phyloP scores from a whole-genome alignment of 2,329 filamentous ascomycete genomes.

The Pestalotiopsis sp. region DNA sequence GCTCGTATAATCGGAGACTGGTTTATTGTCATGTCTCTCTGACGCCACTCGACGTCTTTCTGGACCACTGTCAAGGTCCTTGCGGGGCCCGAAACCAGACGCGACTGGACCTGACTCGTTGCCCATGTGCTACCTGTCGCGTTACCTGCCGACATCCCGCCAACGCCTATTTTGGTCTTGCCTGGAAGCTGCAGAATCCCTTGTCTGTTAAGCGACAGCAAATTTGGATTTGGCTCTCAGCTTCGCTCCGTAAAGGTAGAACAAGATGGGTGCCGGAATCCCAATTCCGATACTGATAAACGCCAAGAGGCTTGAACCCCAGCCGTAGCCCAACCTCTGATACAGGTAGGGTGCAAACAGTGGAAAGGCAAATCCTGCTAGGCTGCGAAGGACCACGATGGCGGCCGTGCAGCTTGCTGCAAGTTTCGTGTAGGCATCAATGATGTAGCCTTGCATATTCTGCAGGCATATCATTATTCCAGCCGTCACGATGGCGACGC shows the following conservation, averaged over 20 bases:
- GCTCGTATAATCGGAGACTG: no score
- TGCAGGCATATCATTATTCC: constrained; percentile 35
- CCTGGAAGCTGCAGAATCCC: not conserved
- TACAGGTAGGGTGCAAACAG: constrained; percentile 49
- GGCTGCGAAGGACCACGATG: constrained; percentile 32
- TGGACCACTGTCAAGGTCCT: no score
- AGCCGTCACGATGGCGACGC: constrained; percentile 40
- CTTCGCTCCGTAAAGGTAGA: constrained; percentile 47
- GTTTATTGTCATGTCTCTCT: no score
- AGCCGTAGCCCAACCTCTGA: constrained; percentile 40
- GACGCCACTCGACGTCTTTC: no score
- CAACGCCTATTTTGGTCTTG: not conserved
- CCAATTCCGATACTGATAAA: constrained; percentile 42
- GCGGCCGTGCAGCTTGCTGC: not conserved
- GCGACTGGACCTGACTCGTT: not conserved
- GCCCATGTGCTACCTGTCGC: not conserved
- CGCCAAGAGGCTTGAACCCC: constrained; percentile 46
- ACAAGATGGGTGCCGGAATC: constrained; percentile 44
- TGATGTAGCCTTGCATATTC: constrained; percentile 28
- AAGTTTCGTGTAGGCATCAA: not conserved
- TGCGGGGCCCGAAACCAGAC: no score
- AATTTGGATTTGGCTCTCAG: constrained; percentile 29
- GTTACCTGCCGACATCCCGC: not conserved
- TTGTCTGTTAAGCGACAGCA: not conserved
- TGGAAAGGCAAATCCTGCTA: constrained; percentile 52